Evolutionary conservation across 257 asterid species (phyloP), one percentile per base, ranked within the genome.

Genomic region (Primulina eburnea): DNA sequence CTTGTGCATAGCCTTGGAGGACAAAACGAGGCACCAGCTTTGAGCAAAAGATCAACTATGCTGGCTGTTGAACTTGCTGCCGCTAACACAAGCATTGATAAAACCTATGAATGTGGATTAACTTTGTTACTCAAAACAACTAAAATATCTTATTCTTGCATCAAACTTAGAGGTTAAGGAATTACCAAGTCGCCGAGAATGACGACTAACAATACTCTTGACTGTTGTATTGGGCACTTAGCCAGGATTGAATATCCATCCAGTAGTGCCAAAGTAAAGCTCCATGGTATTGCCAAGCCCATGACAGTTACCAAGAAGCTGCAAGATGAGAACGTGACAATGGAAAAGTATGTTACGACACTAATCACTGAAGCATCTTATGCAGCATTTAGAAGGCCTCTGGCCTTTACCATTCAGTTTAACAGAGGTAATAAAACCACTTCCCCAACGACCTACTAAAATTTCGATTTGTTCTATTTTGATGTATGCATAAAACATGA

Each of bases 251-350:
- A 82, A 82, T 83, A 88, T 67, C 83, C 84, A 71, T 88, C 92
- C 2, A 88, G 85, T 65, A 88, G 62, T 4, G 90, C 95, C 59
- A 90, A 70, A 69, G 97, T 84, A 65, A 81, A 71, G 71, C 97
- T 90, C 97, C 97, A 90, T 18, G 97, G 96, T 68, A 90, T 82
- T 60, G 80, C 87, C 72, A 88, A 79, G 26, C 97, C 96, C 97
- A 84, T 88, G 73, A 85, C 81, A 64, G 87, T 86, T 50, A 87
- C 90, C 81, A 85, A 75, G 79, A 86, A 85, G 76, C 96, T 90
- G 90, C 30, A 21, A 28, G 64, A 56, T 32, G 35, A 62, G 57
- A 55, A 65, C 63, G 10, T 10, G 34, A 10, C 58, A 65, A 63
- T 34, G 60, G 17, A 50, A 7, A 3, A 65, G 28, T 9, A n/a